Base-by-base conservation (phyloP, 1,284 basidiomycete species). In the Trametes versicolor region DNA sequence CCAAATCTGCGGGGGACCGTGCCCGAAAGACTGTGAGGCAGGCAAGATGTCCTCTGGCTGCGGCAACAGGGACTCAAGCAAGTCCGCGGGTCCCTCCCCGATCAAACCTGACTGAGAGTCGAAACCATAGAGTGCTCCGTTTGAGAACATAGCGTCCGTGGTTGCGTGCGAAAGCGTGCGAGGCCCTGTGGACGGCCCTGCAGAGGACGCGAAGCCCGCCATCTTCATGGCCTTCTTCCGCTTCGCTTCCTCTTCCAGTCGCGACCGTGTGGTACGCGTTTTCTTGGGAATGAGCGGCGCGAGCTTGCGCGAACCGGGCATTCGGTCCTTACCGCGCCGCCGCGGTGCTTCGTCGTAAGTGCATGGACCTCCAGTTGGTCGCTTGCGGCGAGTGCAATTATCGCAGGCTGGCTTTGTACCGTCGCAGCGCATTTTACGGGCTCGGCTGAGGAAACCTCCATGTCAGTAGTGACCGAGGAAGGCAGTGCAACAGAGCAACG, bases 381-480 rank as follows among this genome's bases (percentile, higher is more conserved):
- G 66, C 1, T 66, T 60, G 34, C 87, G 82, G 53, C 84, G 85
- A 48, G 77, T 75, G 71, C 91, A 93, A 71, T 91, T 92, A 71
- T 88, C 83, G 72, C 92, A 93, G 13, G 81, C 73, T 7, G 91
- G 92, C 68, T 88, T 91, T 12, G 86, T 87, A 51, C 92, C 92
- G 73, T 93, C 91, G 72, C 91, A 93, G 15, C 91, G 87, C 68
- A 91, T 91, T 75, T 93, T 93, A 34, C 91, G 86, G 23, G 80
- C 84, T 25, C 92, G 91, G 72, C 91, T 93, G 66, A 0, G 23
- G 2, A 34, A 21, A 19, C 2, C n/a, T 10, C 41, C 41, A 4
- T 6, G 37, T 39, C 37, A 39, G 15, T 17, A 39, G 34, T 36
- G 34, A 36, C 7, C 13, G 34, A 6, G 34, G 13, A 7, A 36